These are phyloP conservation scores for Kwoniella shandongensis DNA, from an alignment of 768 basidiomycete species.

Conservation along the genomic window DNA sequence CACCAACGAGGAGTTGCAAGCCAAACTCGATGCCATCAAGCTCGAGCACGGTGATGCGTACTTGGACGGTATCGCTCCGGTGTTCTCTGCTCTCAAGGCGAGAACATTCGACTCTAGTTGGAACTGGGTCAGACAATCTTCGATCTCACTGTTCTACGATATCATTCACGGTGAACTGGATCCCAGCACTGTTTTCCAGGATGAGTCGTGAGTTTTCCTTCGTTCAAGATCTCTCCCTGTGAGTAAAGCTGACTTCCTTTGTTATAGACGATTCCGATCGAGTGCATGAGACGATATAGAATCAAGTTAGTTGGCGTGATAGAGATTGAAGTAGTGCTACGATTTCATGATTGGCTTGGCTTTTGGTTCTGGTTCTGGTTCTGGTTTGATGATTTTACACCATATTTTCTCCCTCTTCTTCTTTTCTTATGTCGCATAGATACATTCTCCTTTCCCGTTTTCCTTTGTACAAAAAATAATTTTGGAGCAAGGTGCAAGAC, in stretches of 20 bases:
- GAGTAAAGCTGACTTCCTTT: neutral
- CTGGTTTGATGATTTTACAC: neutral
- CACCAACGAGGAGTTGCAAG: conserved; percentile 63
- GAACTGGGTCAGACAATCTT: conserved; percentile 99
- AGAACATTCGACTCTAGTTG: conserved; percentile 98
- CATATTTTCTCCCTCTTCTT: neutral
- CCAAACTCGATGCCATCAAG: conserved; percentile 79
- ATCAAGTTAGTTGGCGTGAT: neutral
- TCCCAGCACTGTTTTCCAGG: conserved; percentile 40
- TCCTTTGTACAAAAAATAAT: neutral
- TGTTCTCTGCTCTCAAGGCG: conserved; percentile 92
- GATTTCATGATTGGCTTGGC: neutral
- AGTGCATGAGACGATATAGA: neutral
- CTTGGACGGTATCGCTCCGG: conserved; percentile 89
- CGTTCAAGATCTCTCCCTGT: neutral
- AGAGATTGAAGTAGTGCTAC: neutral
- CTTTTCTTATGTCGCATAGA: conserved; percentile 3
- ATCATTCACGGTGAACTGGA: conserved; percentile 77
- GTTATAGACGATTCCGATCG: conserved; percentile 13
- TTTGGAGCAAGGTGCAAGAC: neutral
- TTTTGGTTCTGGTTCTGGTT: no score
- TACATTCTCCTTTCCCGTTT: neutral
- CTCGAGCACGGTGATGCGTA: conserved; percentile 92
- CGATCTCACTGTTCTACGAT: conserved; percentile 94
- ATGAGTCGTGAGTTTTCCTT: conserved; percentile 36